These are phyloP conservation scores for Dichomitus squalens DNA, from an alignment of 1,284 basidiomycete species.

Conservation along the genomic window DNA sequence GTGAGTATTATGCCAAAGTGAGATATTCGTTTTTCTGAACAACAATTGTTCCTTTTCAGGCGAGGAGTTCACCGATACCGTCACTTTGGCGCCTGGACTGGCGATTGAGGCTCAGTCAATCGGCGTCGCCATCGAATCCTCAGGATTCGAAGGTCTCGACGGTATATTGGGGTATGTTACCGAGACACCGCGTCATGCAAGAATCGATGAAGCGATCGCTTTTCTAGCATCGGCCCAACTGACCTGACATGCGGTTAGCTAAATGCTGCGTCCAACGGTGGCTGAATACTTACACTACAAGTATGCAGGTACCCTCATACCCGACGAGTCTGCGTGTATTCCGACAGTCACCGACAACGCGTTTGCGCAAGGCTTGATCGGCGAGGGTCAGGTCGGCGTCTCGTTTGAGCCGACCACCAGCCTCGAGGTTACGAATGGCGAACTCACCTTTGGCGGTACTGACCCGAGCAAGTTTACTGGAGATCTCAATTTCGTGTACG, in stretches of 20 bases:
- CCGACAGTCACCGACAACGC: constrained; percentile 48
- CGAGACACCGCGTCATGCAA: too few species aligned
- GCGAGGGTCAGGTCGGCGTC: constrained; percentile 42
- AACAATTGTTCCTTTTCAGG: constrained; percentile 40
- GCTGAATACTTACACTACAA: background rate
- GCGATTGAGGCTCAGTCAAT: constrained; percentile 50
- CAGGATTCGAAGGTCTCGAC: constrained; percentile 46
- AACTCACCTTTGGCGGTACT: constrained; percentile 45
- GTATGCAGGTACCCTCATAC: constrained; percentile 32
- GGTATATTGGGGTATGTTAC: constrained; percentile 50
- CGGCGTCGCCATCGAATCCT: constrained; percentile 43
- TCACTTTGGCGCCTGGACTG: constrained; percentile 35
- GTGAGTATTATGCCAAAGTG: constrained; percentile 39
- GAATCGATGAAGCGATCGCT: background rate
- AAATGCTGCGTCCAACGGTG: background rate
- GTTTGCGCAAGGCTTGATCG: constrained; percentile 33
- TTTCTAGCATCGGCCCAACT: constrained; percentile 46
- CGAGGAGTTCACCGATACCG: constrained; percentile 23
- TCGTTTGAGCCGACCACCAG: constrained; percentile 47
- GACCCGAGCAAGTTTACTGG: constrained; percentile 53
- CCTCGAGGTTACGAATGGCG: constrained; percentile 28
- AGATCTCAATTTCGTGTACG: constrained; percentile 47
- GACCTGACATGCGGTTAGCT: constrained; percentile 40
- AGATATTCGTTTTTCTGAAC: constrained; percentile 31
- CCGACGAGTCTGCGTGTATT: constrained; percentile 40